A percentile compares a stretch with the other conserved stretches of the same genome.
Conservation (phyloP, 2,329 filamentous ascomycete species). For the Ceratocystis alfenasii region DNA sequence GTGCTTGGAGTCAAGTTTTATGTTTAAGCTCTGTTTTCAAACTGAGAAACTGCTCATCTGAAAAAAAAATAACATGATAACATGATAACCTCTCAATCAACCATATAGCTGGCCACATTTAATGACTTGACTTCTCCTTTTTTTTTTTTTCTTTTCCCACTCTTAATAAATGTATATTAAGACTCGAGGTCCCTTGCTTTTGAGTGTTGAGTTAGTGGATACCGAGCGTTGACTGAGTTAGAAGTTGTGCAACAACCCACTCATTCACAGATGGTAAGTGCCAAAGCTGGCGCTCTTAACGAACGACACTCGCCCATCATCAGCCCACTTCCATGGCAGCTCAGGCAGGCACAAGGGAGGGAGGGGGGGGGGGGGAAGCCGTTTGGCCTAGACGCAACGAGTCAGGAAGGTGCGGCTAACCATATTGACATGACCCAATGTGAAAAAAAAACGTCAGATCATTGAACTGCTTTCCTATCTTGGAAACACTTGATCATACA, state of each 20-base stretch:
- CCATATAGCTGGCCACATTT: too few relatives aligned
- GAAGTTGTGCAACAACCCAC: conserved; percentile 5
- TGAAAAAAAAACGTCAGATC: conserved; percentile 6
- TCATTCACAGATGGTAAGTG: conserved; percentile 3
- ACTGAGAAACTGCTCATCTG: not conserved
- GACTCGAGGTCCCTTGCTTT: not conserved
- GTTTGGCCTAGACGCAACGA: conserved; percentile 10
- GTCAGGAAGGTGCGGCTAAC: conserved; percentile 7
- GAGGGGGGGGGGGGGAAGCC: not conserved
- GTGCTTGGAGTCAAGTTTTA: too few relatives aligned
- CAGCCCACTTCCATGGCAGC: conserved; percentile 20
- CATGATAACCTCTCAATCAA: not conserved
- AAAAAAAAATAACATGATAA: not conserved
- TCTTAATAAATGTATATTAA: not conserved
- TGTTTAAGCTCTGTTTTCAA: not conserved
- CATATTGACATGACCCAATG: not conserved
- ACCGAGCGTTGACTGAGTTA: not conserved
- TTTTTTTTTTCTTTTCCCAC: not conserved
- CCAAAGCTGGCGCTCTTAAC: conserved; percentile 14
- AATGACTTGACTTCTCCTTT: not conserved
- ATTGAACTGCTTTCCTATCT: conserved; percentile 11
- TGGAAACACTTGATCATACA: not conserved
- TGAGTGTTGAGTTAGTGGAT: not conserved
- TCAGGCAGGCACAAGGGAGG: conserved; percentile 9
- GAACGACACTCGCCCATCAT: conserved; percentile 22